Conservation (phyloP, 1,284 basidiomycete species). For the Irpex lacteus region DNA sequence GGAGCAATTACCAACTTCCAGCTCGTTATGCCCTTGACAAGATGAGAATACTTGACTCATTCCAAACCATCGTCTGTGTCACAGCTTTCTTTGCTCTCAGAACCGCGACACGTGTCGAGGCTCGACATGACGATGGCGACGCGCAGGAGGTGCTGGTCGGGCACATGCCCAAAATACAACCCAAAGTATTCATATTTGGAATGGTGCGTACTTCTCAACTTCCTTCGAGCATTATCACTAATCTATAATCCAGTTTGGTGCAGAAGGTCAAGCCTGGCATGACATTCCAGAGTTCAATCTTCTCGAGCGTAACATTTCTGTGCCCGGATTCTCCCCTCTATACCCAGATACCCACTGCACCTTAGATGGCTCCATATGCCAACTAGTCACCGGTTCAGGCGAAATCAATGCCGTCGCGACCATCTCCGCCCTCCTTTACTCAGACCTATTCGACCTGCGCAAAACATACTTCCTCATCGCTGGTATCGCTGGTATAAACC, state of each 20-base stretch:
- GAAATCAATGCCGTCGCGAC: conserved; percentile 50
- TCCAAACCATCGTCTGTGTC: not conserved
- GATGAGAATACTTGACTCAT: too few species aligned
- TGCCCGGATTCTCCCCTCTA: conserved; percentile 42
- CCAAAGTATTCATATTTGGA: conserved; percentile 18
- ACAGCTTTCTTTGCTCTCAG: not conserved
- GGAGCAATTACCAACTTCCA: not conserved
- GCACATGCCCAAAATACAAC: conserved; percentile 6
- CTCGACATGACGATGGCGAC: not conserved
- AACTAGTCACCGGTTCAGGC: conserved; percentile 34
- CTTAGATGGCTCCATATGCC: conserved; percentile 35
- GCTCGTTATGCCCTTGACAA: not conserved
- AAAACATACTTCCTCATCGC: conserved; percentile 46
- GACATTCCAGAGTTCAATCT: conserved; percentile 28
- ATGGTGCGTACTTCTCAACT: conserved; percentile 11
- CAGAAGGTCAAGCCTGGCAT: conserved; percentile 16
- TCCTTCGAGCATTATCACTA: too few species aligned
- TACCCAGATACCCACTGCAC: conserved; percentile 44
- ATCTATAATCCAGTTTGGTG: conserved; percentile 10
- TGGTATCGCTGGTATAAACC: conserved; percentile 46
- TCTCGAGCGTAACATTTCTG: conserved; percentile 31
- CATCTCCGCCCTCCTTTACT: conserved; percentile 35
- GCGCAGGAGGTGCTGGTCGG: not conserved
- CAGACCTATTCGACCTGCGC: conserved; percentile 39
- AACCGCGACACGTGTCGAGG: not conserved